Evolutionary conservation across 176 grass and related monocot genomes (phyloP).

Genomic region (Oryza glaberrima): DNA sequence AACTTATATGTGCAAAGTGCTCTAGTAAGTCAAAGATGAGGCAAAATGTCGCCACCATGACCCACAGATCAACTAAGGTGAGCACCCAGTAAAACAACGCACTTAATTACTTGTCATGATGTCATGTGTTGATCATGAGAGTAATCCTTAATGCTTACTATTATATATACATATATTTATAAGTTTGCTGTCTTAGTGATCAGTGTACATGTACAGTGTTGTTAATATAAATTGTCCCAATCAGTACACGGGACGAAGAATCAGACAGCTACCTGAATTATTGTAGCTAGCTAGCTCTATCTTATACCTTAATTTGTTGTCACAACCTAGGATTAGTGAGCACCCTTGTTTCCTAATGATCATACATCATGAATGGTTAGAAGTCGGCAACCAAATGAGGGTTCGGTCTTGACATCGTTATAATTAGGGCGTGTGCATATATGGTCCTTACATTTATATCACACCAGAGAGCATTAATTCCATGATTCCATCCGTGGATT

Average conservation of each 20-base stretch:
- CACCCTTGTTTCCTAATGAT: not conserved
- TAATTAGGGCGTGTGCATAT: not conserved
- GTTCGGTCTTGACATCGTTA: not conserved
- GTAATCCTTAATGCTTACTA: slow-evolving; percentile 22
- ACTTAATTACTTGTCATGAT: slow-evolving; percentile 20
- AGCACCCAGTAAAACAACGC: slow-evolving; percentile 31
- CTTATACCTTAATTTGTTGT: not conserved
- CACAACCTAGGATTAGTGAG: not conserved
- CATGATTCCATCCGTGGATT: not conserved
- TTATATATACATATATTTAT: not conserved
- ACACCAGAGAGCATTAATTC: not conserved
- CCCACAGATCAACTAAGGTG: slow-evolving; percentile 17
- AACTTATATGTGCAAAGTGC: not conserved
- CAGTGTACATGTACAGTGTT: not conserved
- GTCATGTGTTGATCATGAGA: not conserved
- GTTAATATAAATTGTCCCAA: not conserved
- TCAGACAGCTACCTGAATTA: not conserved
- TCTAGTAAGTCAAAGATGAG: slow-evolving; percentile 35
- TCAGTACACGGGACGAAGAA: not conserved
- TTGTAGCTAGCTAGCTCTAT: not conserved
- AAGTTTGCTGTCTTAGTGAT: slow-evolving; percentile 10
- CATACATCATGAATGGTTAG: not conserved
- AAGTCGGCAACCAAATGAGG: not conserved
- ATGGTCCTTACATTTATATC: not conserved
- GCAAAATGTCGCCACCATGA: slow-evolving; percentile 49